A percentile compares a stretch with the other conserved stretches of the same genome.
Evolutionary conservation across 257 asterid genomes (phyloP).

Genomic region (Jasminum sambac): DNA sequence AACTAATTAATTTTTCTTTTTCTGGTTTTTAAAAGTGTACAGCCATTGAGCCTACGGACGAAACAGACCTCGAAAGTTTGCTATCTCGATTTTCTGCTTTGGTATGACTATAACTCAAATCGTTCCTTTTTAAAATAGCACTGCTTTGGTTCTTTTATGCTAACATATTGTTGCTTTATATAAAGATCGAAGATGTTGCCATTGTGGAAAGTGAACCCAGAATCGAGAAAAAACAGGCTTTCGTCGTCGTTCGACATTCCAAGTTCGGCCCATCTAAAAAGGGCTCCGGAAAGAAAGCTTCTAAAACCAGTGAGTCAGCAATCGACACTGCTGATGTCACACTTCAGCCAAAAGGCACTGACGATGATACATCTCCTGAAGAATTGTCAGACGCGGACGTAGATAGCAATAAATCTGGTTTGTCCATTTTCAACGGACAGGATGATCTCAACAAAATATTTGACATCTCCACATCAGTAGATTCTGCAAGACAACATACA

Average conservation of each 20-base stretch:
- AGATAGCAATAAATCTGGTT: slow-evolving; percentile 29
- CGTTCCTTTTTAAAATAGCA: too few relatives aligned
- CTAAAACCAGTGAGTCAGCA: slow-evolving; percentile 23
- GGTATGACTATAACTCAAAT: slow-evolving; percentile 44
- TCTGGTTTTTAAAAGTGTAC: slow-evolving; percentile 51
- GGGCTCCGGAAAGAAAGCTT: slow-evolving; percentile 55
- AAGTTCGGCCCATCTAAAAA: slow-evolving; percentile 69
- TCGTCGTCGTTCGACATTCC: slow-evolving; percentile 61
- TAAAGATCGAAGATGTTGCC: slow-evolving; percentile 72
- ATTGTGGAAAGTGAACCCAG: slow-evolving; percentile 52
- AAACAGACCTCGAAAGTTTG: slow-evolving; percentile 43
- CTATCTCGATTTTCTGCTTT: slow-evolving; percentile 63
- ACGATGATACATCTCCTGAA: slow-evolving; percentile 24
- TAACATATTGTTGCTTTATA: slow-evolving; percentile 18
- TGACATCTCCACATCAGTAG: slow-evolving; percentile 24
- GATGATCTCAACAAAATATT: slow-evolving; percentile 33
- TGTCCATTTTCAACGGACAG: slow-evolving; percentile 33
- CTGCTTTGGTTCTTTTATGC: too few relatives aligned
- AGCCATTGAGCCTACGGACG: slow-evolving; percentile 42
- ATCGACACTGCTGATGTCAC: slow-evolving; percentile 11
- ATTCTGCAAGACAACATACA: slow-evolving; percentile 18
- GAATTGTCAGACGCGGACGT: slow-evolving; percentile 32
- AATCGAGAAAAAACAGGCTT: slow-evolving; percentile 67
- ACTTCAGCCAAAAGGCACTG: slow-evolving; percentile 16
- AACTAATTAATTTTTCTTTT: slow-evolving; percentile 20